Base-by-base conservation (phyloP, 495 filamentous ascomycete genomes). In the Parathielavia hyrcaniae region DNA sequence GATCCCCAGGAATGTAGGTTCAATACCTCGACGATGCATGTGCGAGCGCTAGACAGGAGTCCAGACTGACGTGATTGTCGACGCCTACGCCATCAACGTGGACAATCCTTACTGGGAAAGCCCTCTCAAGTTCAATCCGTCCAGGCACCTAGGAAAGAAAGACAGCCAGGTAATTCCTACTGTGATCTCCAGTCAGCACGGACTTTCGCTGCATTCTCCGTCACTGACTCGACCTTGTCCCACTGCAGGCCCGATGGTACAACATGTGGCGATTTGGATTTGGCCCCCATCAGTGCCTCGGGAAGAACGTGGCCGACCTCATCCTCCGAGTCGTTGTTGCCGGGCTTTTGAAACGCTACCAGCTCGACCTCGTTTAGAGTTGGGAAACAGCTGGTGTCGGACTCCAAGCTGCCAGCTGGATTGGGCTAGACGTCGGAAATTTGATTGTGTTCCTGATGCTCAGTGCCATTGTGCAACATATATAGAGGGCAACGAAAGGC, bases 11-110 rank as follows among this genome's bases (percentile, higher is more conserved):
- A 17, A 44, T 44, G 41, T 44, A 20, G 41, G 41, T 44, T 44
- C 17, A 44, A 44, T 44, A n/a, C n/a, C n/a, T n/a, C n/a, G n/a
- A n/a, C n/a, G n/a, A n/a, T n/a, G n/a, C n/a, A n/a, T n/a, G n/a
- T n/a, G n/a, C n/a, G n/a, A n/a, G n/a, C n/a, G n/a, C n/a, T n/a
- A n/a, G n/a, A n/a, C n/a, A n/a, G n/a, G n/a, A n/a, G n/a, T n/a
- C n/a, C 41, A 44, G 41, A 17, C 16, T 13, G 17, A 44, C 19
- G 41, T 17, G 63, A 55, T 76, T 22, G 67, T 77, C 10, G 76
- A 78, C 56, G 34, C 71, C 0, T 60, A 71, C 51, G 70, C 69
- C 1, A 46, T 78, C 14, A 77, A 78, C 58, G 54, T 73, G 16
- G 46, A 56, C 9, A 64, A 76, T 55, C 49, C 57, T 0, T 71